These are phyloP conservation scores for Ophiosphaerella narmari DNA, from an alignment of 2,329 filamentous ascomycete genomes.

Conservation along the genomic window DNA sequence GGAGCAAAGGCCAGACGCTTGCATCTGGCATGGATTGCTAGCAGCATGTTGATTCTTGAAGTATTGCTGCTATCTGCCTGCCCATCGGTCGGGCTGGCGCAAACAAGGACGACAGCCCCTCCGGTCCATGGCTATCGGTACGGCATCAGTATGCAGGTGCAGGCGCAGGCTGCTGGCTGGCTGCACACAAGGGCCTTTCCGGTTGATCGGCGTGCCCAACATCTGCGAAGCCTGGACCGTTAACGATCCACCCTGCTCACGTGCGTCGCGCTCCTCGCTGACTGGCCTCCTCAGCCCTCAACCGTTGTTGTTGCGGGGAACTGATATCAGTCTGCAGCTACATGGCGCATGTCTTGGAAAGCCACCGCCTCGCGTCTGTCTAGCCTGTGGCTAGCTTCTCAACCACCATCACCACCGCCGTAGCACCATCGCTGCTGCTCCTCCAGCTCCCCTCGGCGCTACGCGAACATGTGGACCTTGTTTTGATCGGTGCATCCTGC, in stretches of 20 bases:
- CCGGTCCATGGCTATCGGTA: conserved; percentile 5
- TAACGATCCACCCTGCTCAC: too few species aligned
- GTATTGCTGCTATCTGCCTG: too few species aligned
- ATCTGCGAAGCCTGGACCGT: conserved; percentile 15
- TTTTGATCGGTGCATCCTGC: too few species aligned
- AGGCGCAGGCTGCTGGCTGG: not conserved
- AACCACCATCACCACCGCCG: not conserved
- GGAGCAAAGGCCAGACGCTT: conserved; percentile 7
- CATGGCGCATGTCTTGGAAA: not conserved
- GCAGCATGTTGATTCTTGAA: too few species aligned
- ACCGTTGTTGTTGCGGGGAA: not conserved
- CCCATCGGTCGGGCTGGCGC: too few species aligned
- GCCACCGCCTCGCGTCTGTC: not conserved
- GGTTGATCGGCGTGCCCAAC: conserved; percentile 24
- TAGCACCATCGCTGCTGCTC: not conserved
- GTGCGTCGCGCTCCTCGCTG: not conserved
- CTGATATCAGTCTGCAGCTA: not conserved
- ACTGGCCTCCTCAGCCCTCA: not conserved
- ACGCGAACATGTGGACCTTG: conserved; percentile 1
- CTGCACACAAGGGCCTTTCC: conserved; percentile 15
- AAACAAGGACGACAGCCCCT: too few species aligned
- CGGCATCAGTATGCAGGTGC: too few species aligned
- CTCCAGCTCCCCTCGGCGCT: not conserved
- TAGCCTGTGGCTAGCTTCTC: not conserved
- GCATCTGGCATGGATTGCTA: not conserved